phyloP scores from a whole-genome alignment of 257 asterid species.

The Vinca minor region DNA sequence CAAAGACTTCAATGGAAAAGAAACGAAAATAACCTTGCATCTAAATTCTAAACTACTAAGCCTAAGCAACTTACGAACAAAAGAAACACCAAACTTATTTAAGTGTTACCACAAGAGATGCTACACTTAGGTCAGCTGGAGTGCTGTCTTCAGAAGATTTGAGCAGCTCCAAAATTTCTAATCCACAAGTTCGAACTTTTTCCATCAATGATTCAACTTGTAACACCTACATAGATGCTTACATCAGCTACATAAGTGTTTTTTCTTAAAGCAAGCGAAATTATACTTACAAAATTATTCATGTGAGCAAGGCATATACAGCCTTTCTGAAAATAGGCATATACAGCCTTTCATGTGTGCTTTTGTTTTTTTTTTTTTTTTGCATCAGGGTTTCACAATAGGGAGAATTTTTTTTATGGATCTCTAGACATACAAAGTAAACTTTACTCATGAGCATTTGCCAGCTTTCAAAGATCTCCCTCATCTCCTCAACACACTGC shows the following conservation, averaged over 20 bases:
- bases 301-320: background rate
- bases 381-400: constrained; percentile 3
- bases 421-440: constrained; percentile 56
- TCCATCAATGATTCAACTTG: constrained; percentile 48
- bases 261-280: constrained; percentile 13
- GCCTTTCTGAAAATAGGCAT: background rate
- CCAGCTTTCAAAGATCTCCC: constrained; percentile 55
- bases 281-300: background rate
- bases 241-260: background rate
- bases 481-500: constrained; percentile 54
- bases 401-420: constrained; percentile 17
- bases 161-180: constrained; percentile 53
- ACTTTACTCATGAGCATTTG: constrained; percentile 74
- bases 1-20: background rate
- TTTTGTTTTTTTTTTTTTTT: constrained; percentile 2
- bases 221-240: constrained; percentile 32
- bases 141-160: constrained; percentile 35
- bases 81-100: constrained; percentile 4
- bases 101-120: constrained; percentile 51
- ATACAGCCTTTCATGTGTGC: too few relatives aligned
- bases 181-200: constrained; percentile 31
- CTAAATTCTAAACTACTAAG: background rate
- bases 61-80: background rate
- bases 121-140: constrained; percentile 33
- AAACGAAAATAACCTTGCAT: background rate